These are phyloP conservation scores for Penicillium tannophilum DNA, from an alignment of 495 filamentous ascomycete genomes.

Conservation along the genomic window DNA sequence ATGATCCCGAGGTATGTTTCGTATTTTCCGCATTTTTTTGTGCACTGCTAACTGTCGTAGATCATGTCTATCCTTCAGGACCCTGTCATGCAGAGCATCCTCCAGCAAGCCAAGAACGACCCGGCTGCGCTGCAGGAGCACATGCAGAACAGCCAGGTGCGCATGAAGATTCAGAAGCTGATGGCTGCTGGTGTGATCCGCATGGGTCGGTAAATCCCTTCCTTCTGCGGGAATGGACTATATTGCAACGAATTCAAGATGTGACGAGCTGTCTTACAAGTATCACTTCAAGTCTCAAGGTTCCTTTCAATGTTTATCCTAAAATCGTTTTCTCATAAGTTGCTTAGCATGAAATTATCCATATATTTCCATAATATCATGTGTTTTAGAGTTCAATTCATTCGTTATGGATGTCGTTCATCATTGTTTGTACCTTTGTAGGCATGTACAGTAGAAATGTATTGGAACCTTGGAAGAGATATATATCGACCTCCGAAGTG, in stretches of 20 bases:
- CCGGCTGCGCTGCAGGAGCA: conserved; percentile 91
- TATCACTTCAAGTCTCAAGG: conserved; percentile 11
- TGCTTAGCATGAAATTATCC: conserved; percentile 12
- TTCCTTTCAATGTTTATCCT: conserved; percentile 5
- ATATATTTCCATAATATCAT: background rate
- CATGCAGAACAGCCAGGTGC: conserved; percentile 87
- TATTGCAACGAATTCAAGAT: conserved; percentile 25
- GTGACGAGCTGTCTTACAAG: conserved; percentile 24
- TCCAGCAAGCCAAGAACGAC: conserved; percentile 93
- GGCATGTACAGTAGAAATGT: no score
- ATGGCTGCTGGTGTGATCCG: conserved; percentile 91
- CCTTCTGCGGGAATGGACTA: conserved; percentile 11
- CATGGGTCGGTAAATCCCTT: conserved; percentile 58
- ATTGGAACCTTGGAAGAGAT: no score
- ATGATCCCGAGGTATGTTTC: conserved; percentile 79
- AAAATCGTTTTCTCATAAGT: conserved; percentile 15
- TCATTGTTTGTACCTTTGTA: no score
- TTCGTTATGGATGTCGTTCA: no score
- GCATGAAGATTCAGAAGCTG: conserved; percentile 86
- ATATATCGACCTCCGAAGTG: background rate
- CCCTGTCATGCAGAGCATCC: conserved; percentile 96
- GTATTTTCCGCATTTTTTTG: background rate
- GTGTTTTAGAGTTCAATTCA: no score
- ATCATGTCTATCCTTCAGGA: conserved; percentile 91
- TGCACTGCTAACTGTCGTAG: conserved; percentile 49